A percentile compares a stretch with the other conserved stretches of the same genome.
These are phyloP conservation scores for Trichoderma arundinaceum DNA, from an alignment of 2,329 filamentous ascomycete genomes.

Conservation along the genomic window DNA sequence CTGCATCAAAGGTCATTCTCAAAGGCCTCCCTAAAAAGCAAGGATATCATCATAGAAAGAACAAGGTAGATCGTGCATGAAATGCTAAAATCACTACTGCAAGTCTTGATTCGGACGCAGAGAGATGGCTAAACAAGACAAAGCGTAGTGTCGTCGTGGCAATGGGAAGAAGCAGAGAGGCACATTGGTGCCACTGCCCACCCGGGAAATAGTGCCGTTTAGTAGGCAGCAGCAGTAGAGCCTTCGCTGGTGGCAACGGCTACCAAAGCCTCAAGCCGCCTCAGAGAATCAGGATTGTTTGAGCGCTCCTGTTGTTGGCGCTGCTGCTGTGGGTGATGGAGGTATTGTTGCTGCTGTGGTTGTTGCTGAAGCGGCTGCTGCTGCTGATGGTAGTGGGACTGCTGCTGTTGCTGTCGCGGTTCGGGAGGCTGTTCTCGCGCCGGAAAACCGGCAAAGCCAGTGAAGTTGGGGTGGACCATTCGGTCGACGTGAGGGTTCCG, in stretches of 20 bases:
- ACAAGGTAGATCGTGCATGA: background rate
- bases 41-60: constrained; percentile 17
- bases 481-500: constrained; percentile 57
- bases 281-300: constrained; percentile 43
- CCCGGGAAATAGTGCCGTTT: constrained; percentile 26
- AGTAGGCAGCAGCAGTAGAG: constrained; percentile 51
- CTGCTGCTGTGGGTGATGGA: constrained; percentile 35
- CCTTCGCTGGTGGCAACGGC: constrained; percentile 54
- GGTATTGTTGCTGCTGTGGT: background rate
- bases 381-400: constrained; percentile 7
- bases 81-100: background rate
- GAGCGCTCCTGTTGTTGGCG: constrained; percentile 40
- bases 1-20: background rate
- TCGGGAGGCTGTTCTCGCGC: constrained; percentile 40
- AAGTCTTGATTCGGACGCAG: background rate
- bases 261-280: constrained; percentile 51
- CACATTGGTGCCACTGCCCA: background rate
- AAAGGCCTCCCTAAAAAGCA: background rate
- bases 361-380: background rate
- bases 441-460: constrained; percentile 58
- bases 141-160: background rate
- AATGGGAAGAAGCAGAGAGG: background rate
- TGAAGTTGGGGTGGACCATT: constrained; percentile 64
- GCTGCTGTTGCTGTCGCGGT: constrained; percentile 32
- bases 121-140: background rate